phyloP scores from a whole-genome alignment of 2,329 filamentous ascomycete genomes.

The Didymella keratinophila region DNA sequence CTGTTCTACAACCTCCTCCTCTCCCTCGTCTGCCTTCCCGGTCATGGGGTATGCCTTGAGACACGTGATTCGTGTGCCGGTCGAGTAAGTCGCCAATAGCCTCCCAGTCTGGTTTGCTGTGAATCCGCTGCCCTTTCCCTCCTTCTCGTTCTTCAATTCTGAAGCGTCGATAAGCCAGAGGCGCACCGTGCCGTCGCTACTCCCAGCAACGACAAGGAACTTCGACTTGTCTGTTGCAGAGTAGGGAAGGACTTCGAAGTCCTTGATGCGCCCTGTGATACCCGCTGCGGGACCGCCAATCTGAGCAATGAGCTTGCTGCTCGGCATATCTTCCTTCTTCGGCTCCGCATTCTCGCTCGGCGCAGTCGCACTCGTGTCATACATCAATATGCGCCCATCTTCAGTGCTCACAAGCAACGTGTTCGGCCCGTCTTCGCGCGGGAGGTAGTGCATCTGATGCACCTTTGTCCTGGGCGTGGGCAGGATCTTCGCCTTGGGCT shows the following conservation, averaged over 20 bases:
- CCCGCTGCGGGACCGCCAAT: slow-evolving; percentile 77
- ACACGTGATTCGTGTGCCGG: slow-evolving; percentile 88
- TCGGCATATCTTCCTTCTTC: slow-evolving; percentile 63
- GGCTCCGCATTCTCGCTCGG: slow-evolving; percentile 32
- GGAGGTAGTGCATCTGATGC: slow-evolving; percentile 79
- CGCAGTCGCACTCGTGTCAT: slow-evolving; percentile 69
- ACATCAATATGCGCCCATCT: slow-evolving; percentile 86
- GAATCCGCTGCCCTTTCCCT: slow-evolving; percentile 30
- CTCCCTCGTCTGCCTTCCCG: slow-evolving; percentile 44
- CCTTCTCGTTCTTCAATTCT: slow-evolving; percentile 32
- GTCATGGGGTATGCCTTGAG: slow-evolving; percentile 86
- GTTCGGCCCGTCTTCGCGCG: slow-evolving; percentile 58
- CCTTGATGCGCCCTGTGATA: slow-evolving; percentile 80
- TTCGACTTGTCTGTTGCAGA: slow-evolving; percentile 50
- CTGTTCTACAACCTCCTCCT: slow-evolving; percentile 32
- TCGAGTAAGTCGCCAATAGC: slow-evolving; percentile 80
- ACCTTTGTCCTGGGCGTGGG: slow-evolving; percentile 77
- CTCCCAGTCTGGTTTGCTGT: slow-evolving; percentile 64
- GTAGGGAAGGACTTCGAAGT: slow-evolving; percentile 73
- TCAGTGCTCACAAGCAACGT: slow-evolving; percentile 84
- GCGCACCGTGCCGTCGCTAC: slow-evolving; percentile 86
- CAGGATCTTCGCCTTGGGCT: slow-evolving; percentile 76
- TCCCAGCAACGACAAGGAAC: slow-evolving; percentile 71
- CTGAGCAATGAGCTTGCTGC: slow-evolving; percentile 70
- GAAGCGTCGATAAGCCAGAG: slow-evolving; percentile 69